phyloP scores from a whole-genome alignment of 768 basidiomycete genomes.

The Mycena haematopus region DNA sequence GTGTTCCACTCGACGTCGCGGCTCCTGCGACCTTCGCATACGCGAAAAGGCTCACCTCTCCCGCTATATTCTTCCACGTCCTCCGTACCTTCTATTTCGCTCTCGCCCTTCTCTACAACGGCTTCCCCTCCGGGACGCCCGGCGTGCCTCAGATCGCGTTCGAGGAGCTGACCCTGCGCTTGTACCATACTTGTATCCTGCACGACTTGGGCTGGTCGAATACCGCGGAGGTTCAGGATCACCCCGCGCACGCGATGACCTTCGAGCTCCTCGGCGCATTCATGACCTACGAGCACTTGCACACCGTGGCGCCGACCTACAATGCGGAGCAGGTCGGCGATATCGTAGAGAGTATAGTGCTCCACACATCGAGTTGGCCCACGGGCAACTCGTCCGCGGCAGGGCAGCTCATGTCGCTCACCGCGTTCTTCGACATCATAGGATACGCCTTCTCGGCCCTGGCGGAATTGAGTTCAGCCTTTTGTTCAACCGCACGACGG shows the following conservation, averaged over 20 bases:
- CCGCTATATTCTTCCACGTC: neutral
- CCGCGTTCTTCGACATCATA: neutral
- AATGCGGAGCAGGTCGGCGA: neutral
- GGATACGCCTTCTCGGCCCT: neutral
- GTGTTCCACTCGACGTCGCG: neutral
- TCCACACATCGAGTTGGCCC: neutral
- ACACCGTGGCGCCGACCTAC: neutral
- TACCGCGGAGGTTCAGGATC: neutral
- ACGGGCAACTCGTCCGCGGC: neutral
- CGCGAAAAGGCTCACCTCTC: neutral
- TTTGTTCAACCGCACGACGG: constrained; percentile 1
- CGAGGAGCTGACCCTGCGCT: neutral
- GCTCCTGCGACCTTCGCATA: neutral
- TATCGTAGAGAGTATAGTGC: neutral
- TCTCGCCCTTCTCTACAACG: neutral
- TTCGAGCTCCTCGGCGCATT: neutral
- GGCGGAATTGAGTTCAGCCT: neutral
- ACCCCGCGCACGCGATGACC: neutral
- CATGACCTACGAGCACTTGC: neutral
- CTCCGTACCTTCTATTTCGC: constrained; percentile 1
- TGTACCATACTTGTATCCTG: neutral
- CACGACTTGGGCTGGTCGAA: neutral
- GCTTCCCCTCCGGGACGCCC: neutral
- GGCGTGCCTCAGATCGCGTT: neutral
- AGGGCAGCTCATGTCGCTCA: neutral